Evolutionary conservation across 148 eudicot genomes (phyloP).

Genomic region (Cornus suecica): DNA sequence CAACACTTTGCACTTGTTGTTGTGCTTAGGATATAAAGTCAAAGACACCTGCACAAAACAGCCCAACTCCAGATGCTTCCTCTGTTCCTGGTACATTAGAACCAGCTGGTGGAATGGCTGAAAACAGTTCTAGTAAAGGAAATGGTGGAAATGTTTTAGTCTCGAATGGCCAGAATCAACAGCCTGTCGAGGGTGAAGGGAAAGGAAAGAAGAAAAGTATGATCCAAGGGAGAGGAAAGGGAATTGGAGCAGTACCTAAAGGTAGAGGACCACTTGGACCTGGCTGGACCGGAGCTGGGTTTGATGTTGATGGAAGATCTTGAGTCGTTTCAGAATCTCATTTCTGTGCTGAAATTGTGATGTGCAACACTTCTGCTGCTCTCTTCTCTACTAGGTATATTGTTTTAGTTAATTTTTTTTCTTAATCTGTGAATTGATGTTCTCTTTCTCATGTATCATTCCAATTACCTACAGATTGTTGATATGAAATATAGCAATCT

Average conservation of each 20-base stretch:
- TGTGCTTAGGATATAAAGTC: slow-evolving; percentile 32
- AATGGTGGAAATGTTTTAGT: slow-evolving; percentile 26
- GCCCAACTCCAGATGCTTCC: slow-evolving; percentile 22
- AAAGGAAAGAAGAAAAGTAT: slow-evolving; percentile 68
- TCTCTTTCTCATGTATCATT: not conserved
- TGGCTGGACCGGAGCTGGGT: slow-evolving; percentile 97
- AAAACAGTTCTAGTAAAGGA: slow-evolving; percentile 28
- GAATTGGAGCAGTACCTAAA: slow-evolving; percentile 72
- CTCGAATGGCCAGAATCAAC: slow-evolving; percentile 33
- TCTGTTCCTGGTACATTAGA: slow-evolving; percentile 29
- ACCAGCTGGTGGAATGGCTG: slow-evolving; percentile 21
- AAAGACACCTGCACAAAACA: slow-evolving; percentile 19
- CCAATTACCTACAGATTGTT: not conserved
- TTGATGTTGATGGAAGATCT: slow-evolving; percentile 70
- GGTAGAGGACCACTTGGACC: slow-evolving; percentile 61
- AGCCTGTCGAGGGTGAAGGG: slow-evolving; percentile 51
- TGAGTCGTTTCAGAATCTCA: slow-evolving; percentile 19
- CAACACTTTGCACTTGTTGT: not conserved
- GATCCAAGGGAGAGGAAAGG: slow-evolving; percentile 67
- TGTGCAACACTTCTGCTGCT: slow-evolving; percentile 10
- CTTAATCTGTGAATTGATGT: not conserved
- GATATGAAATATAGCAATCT: not conserved
- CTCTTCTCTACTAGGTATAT: slow-evolving; percentile 15
- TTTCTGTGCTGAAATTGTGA: not conserved
- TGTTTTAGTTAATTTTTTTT: slow-evolving; percentile 4